Conservation (phyloP, 306 rosid species). For the Rosa chinensis region DNA sequence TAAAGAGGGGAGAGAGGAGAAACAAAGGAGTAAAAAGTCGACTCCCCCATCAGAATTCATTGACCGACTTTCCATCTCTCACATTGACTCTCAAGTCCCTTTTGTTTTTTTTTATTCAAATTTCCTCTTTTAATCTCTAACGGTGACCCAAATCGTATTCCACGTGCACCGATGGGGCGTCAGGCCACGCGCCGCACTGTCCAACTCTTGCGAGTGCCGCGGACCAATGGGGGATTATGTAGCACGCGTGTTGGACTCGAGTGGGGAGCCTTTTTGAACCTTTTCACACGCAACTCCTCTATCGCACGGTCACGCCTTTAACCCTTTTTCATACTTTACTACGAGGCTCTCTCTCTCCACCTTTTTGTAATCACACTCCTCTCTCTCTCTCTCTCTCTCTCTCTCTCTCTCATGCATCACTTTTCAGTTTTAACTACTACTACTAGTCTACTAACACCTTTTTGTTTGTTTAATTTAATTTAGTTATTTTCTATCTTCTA, state of each 20-base stretch:
- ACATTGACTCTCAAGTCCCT: constrained; percentile 25
- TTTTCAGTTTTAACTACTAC: constrained; percentile 27
- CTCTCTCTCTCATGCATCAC: neutral
- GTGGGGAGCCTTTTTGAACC: constrained; percentile 35
- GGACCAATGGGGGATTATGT: neutral
- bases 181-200: neutral
- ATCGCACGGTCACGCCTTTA: constrained; percentile 71
- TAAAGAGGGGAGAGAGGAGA: constrained; percentile 18
- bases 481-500: neutral
- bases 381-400: neutral
- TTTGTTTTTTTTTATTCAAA: neutral
- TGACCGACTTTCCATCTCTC: neutral
- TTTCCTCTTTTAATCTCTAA: neutral
- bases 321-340: constrained; percentile 51
- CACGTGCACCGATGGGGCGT: neutral
- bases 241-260: neutral
- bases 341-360: constrained; percentile 26
- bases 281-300: constrained; percentile 78
- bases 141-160: neutral
- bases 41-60: neutral
- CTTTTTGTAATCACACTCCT: constrained; percentile 28
- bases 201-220: neutral
- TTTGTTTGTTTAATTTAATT: neutral
- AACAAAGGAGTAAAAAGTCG: neutral
- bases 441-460: constrained; percentile 1